phyloP scores from a whole-genome alignment of 306 rosid species.

The Abrus pulchellus region DNA sequence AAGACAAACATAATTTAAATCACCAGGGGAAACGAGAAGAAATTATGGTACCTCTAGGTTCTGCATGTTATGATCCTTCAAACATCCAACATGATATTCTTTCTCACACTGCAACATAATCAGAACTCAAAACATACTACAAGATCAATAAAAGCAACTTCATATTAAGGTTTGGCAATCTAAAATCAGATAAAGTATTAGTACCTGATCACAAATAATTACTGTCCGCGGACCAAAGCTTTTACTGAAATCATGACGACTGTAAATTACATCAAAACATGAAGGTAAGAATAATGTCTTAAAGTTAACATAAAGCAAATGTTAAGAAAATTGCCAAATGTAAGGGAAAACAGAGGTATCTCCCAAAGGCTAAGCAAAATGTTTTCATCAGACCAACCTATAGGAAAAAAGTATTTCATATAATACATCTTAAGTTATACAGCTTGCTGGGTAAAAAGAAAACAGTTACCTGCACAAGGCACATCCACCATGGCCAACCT shows the following conservation, averaged over 20 bases:
- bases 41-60: slow-evolving; percentile 66
- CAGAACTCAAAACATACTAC: not conserved
- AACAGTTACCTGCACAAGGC: slow-evolving; percentile 79
- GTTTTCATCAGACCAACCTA: not conserved
- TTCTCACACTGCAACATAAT: slow-evolving; percentile 79
- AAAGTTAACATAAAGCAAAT: not conserved
- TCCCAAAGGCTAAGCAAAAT: not conserved
- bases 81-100: slow-evolving; percentile 95
- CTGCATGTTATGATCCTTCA: slow-evolving; percentile 83
- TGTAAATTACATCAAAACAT: slow-evolving; percentile 52
- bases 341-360: not conserved
- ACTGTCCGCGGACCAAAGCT: slow-evolving; percentile 86
- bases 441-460: slow-evolving; percentile 20
- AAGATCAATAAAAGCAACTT: slow-evolving; percentile 2
- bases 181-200: slow-evolving; percentile 9
- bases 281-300: slow-evolving; percentile 1
- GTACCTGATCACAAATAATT: slow-evolving; percentile 96
- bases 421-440: not conserved
- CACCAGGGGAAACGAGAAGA: not conserved
- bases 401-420: not conserved
- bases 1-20: slow-evolving; percentile 4
- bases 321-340: not conserved
- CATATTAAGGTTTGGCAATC: not conserved
- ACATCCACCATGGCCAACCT: slow-evolving; percentile 87
- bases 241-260: slow-evolving; percentile 78